Conservation (phyloP, 495 filamentous ascomycete genomes). For the Parmelia sp. region DNA sequence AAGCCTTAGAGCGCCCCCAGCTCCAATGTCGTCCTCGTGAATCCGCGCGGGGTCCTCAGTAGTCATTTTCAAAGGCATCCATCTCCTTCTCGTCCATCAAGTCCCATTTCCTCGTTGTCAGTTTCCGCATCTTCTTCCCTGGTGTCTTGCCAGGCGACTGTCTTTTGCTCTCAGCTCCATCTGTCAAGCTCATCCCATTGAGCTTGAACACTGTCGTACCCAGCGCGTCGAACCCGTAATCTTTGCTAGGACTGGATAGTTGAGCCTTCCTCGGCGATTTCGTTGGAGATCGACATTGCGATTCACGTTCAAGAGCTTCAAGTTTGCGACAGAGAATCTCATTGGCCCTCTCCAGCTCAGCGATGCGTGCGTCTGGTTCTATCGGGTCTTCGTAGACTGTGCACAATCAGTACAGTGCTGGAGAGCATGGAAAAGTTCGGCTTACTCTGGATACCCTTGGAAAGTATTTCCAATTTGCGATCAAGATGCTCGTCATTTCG, state of each 20-base stretch:
- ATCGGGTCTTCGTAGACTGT: conserved; percentile 46
- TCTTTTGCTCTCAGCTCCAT: neutral
- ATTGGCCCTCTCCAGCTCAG: conserved; percentile 45
- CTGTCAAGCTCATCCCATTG: conserved; percentile 36
- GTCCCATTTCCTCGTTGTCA: conserved; percentile 52
- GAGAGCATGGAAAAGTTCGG: neutral
- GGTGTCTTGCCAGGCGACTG: conserved; percentile 19
- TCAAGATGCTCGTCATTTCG: conserved; percentile 76
- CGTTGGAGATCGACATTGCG: conserved; percentile 42
- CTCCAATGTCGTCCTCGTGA: neutral
- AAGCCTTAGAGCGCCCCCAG: neutral
- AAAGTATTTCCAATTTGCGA: conserved; percentile 80
- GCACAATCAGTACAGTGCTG: conserved; percentile 8
- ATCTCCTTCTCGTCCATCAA: conserved; percentile 48
- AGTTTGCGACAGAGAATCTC: conserved; percentile 42
- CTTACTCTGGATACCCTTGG: conserved; percentile 51
- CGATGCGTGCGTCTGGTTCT: conserved; percentile 31
- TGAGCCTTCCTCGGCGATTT: conserved; percentile 26
- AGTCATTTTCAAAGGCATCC: conserved; percentile 25
- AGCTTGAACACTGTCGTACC: conserved; percentile 35
- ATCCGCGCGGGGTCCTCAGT: neutral
- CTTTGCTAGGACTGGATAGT: conserved; percentile 25
- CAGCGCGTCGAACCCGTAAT: conserved; percentile 36
- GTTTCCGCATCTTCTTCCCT: conserved; percentile 44
- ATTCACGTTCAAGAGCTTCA: conserved; percentile 42